Percentiles rank a stretch among this genome's conserved stretches.
These are phyloP conservation scores for Syzygium jambos DNA, from an alignment of 345 rosid species.

Conservation along the genomic window DNA sequence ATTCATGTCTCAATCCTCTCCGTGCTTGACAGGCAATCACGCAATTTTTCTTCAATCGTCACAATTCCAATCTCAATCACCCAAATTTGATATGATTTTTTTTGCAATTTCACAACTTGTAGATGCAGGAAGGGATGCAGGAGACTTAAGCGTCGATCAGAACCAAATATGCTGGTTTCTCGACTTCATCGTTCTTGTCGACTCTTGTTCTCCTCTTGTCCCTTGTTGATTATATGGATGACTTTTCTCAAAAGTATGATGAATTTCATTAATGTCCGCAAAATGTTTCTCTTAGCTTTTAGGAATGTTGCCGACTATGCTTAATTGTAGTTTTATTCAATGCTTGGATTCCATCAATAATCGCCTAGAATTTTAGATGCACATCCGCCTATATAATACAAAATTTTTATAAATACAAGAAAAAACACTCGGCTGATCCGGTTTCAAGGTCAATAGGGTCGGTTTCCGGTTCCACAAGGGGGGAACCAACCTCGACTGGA, in stretches of 20 bases:
- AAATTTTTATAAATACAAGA: neutral
- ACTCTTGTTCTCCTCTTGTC: neutral
- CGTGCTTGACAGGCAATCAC: neutral
- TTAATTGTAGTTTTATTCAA: neutral
- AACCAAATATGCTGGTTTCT: constrained; percentile 41
- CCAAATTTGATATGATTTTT: neutral
- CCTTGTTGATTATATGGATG: neutral
- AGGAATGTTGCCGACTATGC: neutral
- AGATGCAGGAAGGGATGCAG: constrained; percentile 10
- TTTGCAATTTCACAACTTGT: fast-evolving
- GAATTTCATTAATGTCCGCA: neutral
- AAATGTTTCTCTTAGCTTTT: neutral
- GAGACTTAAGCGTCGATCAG: constrained; percentile 63
- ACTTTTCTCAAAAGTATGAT: neutral
- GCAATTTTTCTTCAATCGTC: neutral
- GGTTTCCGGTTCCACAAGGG: fast-evolving
- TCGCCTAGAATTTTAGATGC: neutral
- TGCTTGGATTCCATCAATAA: neutral
- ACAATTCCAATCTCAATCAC: neutral
- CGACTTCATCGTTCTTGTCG: neutral
- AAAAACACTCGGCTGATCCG: too few species aligned
- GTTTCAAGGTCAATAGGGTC: neutral
- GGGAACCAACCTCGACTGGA: fast-evolving
- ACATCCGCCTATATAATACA: neutral
- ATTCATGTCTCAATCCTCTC: constrained; percentile 13